These are phyloP conservation scores for Debaryomyces singareniensis DNA, from an alignment of 1,139 yeast species.

Conservation along the genomic window DNA sequence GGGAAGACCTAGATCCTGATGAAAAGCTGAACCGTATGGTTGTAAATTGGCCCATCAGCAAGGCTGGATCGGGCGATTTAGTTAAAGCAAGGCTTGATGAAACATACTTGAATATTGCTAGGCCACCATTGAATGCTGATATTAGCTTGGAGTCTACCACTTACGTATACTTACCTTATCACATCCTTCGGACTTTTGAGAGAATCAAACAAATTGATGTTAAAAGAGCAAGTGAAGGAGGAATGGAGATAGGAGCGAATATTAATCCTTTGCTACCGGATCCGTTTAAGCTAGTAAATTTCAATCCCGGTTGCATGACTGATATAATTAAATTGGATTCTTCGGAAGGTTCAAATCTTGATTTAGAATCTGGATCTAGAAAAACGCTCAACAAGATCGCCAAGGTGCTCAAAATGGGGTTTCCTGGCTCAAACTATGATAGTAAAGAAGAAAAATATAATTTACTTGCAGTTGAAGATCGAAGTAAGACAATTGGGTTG, in stretches of 20 bases:
- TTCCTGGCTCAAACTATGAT: slow-evolving; percentile 1
- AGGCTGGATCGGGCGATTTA: slow-evolving; percentile 5
- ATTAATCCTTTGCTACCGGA: slow-evolving; percentile 49
- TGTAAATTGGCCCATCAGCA: slow-evolving; percentile 29
- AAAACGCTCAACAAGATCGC: slow-evolving; percentile 33
- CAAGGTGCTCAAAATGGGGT: slow-evolving; percentile 20
- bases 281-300: slow-evolving; percentile 44
- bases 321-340: slow-evolving; percentile 14
- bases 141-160: slow-evolving; percentile 33
- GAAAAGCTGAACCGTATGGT: slow-evolving; percentile 4
- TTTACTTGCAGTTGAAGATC: neutral
- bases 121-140: slow-evolving; percentile 27
- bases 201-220: slow-evolving; percentile 21
- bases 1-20: slow-evolving; percentile 4
- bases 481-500: slow-evolving; percentile 3
- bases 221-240: slow-evolving; percentile 33
- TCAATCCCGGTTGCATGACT: slow-evolving; percentile 50
- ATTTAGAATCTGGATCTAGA: slow-evolving; percentile 6
- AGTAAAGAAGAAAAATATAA: neutral
- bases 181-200: slow-evolving; percentile 27
- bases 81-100: slow-evolving; percentile 13
- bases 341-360: slow-evolving; percentile 1
- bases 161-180: slow-evolving; percentile 37
- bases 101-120: slow-evolving; percentile 31
- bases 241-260: slow-evolving; percentile 49